Percentiles rank a stretch among this genome's conserved stretches.
These are phyloP conservation scores for Cyberlindnera galapagoensis DNA, from an alignment of 805 yeast genomes.

Conservation along the genomic window DNA sequence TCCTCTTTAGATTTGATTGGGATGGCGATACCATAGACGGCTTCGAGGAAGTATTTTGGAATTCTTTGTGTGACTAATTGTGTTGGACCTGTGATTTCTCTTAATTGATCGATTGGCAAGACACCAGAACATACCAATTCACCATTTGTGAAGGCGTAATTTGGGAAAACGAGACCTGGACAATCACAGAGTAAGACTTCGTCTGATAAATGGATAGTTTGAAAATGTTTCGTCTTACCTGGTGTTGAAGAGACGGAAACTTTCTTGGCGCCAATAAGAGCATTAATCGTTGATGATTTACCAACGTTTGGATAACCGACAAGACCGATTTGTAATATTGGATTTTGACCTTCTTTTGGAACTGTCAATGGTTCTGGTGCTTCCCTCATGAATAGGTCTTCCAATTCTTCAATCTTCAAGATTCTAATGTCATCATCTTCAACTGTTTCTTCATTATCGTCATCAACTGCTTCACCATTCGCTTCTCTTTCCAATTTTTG, in stretches of 20 bases:
- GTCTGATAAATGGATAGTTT: conserved; percentile 81
- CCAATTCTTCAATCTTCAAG: conserved; percentile 78
- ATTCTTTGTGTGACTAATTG: conserved; percentile 80
- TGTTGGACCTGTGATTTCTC: conserved; percentile 87
- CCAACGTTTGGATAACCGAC: conserved; percentile 98
- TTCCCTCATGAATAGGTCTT: conserved; percentile 62
- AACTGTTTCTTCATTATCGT: conserved; percentile 24
- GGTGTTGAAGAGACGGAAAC: conserved; percentile 99
- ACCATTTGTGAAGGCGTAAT: conserved; percentile 93
- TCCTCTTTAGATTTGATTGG: conserved; percentile 69
- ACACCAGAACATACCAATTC: conserved; percentile 98
- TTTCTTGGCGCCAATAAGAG: conserved; percentile 90
- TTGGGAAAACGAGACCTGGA: conserved; percentile 98
- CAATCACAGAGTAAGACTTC: conserved; percentile 91
- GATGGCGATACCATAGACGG: conserved; percentile 88
- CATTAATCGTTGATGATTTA: conserved; percentile 96
- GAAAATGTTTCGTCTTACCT: conserved; percentile 98
- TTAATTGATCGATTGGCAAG: conserved; percentile 93
- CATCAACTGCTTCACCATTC: conserved; percentile 25
- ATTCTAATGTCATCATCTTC: conserved; percentile 53
- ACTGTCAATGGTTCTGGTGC: conserved; percentile 66
- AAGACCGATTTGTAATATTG: conserved; percentile 79
- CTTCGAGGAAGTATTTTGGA: conserved; percentile 85
- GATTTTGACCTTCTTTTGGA: conserved; percentile 53
- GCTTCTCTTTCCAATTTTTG: conserved; percentile 62